Conservation (phyloP, 495 filamentous ascomycete species). For the Elaphomyces granulatus region DNA sequence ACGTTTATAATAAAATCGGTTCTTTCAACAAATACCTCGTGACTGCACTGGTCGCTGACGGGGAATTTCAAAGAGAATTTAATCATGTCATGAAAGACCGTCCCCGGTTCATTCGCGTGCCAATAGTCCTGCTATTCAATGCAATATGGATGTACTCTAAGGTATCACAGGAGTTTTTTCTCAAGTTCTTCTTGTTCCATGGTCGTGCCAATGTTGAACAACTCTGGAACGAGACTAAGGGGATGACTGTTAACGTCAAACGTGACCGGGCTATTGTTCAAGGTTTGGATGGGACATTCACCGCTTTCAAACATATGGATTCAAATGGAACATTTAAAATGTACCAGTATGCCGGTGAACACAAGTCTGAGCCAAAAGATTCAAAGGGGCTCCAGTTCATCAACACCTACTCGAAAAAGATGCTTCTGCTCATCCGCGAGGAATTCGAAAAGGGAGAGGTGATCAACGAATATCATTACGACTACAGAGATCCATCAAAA, state of each 20-base stretch:
- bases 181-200: constrained; percentile 37
- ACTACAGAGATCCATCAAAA: constrained; percentile 25
- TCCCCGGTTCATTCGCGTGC: constrained; percentile 23
- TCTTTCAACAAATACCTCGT: constrained; percentile 36
- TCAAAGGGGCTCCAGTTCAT: constrained; percentile 29
- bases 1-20: constrained; percentile 27
- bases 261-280: constrained; percentile 31
- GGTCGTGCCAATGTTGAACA: constrained; percentile 29
- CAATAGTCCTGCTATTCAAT: constrained; percentile 27
- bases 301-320: constrained; percentile 31
- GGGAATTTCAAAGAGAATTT: constrained; percentile 45
- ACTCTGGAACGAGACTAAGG: constrained; percentile 34
- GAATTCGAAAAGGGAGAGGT: constrained; percentile 34
- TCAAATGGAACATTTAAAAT: constrained; percentile 30
- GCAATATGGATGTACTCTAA: constrained; percentile 37
- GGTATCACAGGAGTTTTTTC: constrained; percentile 20
- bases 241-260: constrained; percentile 33
- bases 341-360: constrained; percentile 32
- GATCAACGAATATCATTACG: constrained; percentile 39
- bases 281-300: constrained; percentile 31
- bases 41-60: constrained; percentile 39
- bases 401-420: constrained; percentile 34
- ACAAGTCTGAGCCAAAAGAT: constrained; percentile 29
- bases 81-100: constrained; percentile 29
- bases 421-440: constrained; percentile 32